Conservation (phyloP, 345 rosid genomes). For the Populus tremula region DNA sequence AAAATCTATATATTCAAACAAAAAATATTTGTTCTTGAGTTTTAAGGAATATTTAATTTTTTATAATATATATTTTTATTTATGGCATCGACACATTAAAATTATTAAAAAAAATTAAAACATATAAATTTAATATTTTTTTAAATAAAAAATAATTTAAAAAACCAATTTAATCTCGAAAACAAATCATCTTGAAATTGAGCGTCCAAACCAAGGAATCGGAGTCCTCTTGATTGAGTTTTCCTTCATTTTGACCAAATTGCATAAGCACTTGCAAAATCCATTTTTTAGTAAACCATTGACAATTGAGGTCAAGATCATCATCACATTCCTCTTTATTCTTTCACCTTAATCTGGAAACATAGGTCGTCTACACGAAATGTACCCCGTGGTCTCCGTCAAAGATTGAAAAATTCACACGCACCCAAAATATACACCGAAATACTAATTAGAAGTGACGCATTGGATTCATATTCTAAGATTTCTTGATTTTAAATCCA, state of each 20-base stretch:
- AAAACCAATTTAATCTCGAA: too few species aligned
- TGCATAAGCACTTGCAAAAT: neutral
- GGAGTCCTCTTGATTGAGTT: too few species aligned
- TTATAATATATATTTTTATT: too few species aligned
- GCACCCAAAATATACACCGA: neutral
- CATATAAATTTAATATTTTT: too few species aligned
- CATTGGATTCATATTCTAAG: neutral
- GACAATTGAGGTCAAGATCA: neutral
- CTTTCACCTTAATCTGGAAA: neutral
- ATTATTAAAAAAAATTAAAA: too few species aligned
- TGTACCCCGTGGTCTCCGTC: neutral
- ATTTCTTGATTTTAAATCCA: neutral
- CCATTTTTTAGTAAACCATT: neutral
- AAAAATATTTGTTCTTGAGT: too few species aligned
- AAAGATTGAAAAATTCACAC: neutral
- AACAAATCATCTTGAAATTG: neutral
- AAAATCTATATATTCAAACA: too few species aligned
- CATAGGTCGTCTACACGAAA: neutral
- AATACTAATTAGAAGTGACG: neutral
- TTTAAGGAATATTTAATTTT: too few species aligned
- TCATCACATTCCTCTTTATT: neutral
- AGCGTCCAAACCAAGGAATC: neutral
- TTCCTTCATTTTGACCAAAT: neutral
- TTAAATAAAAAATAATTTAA: too few species aligned
- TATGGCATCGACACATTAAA: rapidly evolving